Percentiles rank a stretch among this genome's conserved stretches.
Evolutionary conservation across 768 basidiomycete species (phyloP).

Genomic region (Suillus alpinus): DNA sequence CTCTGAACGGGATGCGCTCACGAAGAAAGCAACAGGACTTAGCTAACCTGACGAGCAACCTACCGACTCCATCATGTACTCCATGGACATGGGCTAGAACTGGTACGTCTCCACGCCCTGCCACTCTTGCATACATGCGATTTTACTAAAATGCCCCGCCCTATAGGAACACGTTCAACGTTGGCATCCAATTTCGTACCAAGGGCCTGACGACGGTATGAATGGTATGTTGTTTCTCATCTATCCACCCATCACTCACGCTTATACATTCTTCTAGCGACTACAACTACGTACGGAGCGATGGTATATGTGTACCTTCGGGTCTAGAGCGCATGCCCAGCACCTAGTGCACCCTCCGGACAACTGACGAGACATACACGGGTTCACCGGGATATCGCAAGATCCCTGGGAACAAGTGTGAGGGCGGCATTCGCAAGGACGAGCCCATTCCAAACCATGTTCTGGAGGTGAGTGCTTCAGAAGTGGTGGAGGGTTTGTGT

Average conservation of each 20-base stretch:
- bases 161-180: conserved; percentile 63
- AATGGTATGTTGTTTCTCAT: conserved; percentile 60
- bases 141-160: not conserved
- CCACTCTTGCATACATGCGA: not conserved
- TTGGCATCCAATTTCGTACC: conserved; percentile 70
- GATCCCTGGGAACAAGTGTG: conserved; percentile 91
- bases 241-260: not conserved
- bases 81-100: conserved; percentile 73
- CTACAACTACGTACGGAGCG: conserved; percentile 82
- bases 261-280: conserved; percentile 50
- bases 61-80: conserved; percentile 70
- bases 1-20: conserved; percentile 80
- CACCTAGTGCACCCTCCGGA: conserved; percentile 55
- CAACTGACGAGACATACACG: conserved; percentile 57
- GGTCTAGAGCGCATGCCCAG: conserved; percentile 88
- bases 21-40: conserved; percentile 68
- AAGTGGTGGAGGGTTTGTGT: not conserved
- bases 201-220: conserved; percentile 81
- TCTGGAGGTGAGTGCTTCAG: conserved; percentile 51
- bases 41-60: conserved; percentile 87
- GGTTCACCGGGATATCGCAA: conserved; percentile 92
- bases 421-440: conserved; percentile 61
- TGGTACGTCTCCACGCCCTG: conserved; percentile 60
- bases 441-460: conserved; percentile 71
- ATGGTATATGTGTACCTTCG: conserved; percentile 71